These are phyloP conservation scores for Fusarium sulawesiense DNA, from an alignment of 2,329 filamentous ascomycete species.

Conservation along the genomic window DNA sequence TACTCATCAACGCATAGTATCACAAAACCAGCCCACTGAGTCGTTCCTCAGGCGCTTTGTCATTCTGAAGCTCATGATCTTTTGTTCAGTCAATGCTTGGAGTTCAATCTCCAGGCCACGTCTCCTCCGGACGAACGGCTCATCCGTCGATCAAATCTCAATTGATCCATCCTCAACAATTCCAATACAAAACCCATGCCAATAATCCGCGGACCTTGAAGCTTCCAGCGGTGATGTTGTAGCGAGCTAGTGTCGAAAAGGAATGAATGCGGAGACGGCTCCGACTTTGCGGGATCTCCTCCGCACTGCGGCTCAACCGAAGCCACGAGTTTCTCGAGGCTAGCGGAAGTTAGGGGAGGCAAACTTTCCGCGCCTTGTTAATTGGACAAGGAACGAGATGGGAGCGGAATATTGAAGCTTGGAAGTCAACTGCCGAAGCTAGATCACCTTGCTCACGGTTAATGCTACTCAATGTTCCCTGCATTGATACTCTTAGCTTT, in stretches of 20 bases:
- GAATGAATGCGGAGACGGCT: conserved; percentile 15
- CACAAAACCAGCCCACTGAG: no score
- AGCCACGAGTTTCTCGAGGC: neutral
- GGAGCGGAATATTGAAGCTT: neutral
- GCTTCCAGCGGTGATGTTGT: neutral
- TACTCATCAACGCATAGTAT: neutral
- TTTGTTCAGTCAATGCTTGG: neutral
- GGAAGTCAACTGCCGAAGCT: neutral
- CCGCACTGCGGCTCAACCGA: conserved; percentile 14
- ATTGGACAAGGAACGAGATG: neutral
- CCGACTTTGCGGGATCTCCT: conserved; percentile 20
- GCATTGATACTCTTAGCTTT: neutral
- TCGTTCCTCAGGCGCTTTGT: neutral
- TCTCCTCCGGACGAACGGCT: conserved; percentile 9
- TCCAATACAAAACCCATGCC: neutral
- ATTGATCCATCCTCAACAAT: neutral
- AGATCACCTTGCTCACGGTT: neutral
- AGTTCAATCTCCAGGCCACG: neutral
- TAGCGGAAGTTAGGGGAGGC: neutral
- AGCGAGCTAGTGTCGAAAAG: neutral
- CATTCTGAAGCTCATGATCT: neutral
- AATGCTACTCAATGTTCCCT: neutral
- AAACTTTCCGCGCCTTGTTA: neutral
- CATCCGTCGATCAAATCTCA: neutral
- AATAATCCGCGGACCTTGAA: no score